These are phyloP conservation scores for Geotrichum carabidarum DNA, from an alignment of 1,139 yeast genomes.

Conservation along the genomic window DNA sequence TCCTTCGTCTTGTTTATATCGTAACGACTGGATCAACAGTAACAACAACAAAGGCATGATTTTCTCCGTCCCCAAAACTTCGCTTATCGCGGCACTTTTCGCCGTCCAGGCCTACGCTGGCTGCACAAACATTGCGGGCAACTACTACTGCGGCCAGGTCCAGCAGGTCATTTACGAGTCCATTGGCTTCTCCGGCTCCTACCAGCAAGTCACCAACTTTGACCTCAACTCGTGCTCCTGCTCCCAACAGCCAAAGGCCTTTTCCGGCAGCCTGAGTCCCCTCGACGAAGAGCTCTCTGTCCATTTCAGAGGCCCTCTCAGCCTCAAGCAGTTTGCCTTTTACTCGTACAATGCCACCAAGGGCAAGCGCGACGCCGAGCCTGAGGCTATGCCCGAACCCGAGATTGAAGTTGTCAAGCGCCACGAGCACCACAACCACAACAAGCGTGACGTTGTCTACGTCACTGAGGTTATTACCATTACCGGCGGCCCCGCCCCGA, in stretches of 20 bases:
- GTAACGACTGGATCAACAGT: not conserved
- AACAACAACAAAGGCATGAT: not conserved
- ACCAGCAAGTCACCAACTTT: constrained; percentile 65
- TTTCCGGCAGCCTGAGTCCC: constrained; percentile 77
- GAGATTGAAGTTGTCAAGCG: constrained; percentile 21
- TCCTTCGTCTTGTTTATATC: not conserved
- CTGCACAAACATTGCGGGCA: constrained; percentile 47
- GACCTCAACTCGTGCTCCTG: constrained; percentile 64
- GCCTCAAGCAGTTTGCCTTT: constrained; percentile 72
- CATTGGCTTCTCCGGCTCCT: constrained; percentile 77
- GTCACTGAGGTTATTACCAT: constrained; percentile 50
- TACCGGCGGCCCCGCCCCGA: constrained; percentile 49
- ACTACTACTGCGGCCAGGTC: constrained; percentile 75
- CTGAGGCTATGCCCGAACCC: not conserved
- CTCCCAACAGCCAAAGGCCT: constrained; percentile 46
- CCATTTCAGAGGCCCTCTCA: constrained; percentile 91
- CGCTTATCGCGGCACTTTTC: constrained; percentile 4
- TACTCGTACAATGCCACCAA: constrained; percentile 41
- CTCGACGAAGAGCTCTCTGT: constrained; percentile 83
- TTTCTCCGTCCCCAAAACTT: constrained; percentile 1
- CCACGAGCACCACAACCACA: constrained; percentile 53
- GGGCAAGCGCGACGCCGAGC: constrained; percentile 20
- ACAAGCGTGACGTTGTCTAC: constrained; percentile 46
- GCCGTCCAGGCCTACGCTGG: constrained; percentile 12
- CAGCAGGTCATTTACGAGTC: constrained; percentile 61